Percentiles rank a stretch among this genome's conserved stretches.
These are phyloP conservation scores for Monilinia vaccinii-corymbosi DNA, from an alignment of 2,329 filamentous ascomycete species.

Conservation along the genomic window DNA sequence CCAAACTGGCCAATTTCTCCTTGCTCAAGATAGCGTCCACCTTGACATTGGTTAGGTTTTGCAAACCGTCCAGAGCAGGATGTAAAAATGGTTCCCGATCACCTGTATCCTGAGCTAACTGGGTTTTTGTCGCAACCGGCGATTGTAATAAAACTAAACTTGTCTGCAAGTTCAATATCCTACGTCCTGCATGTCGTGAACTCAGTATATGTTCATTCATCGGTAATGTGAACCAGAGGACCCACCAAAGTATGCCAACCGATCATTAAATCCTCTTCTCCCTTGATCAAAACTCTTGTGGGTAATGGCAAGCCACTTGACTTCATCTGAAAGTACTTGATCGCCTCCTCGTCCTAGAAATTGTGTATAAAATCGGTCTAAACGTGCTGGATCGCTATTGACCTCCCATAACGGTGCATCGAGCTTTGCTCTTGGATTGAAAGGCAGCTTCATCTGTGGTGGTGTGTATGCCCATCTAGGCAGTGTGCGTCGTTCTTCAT, in stretches of 20 bases:
- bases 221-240: conserved; percentile 4
- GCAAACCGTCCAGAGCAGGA: conserved; percentile 60
- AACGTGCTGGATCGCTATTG: conserved; percentile 63
- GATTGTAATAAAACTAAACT: conserved; percentile 51
- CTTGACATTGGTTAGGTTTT: conserved; percentile 56
- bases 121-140: conserved; percentile 24
- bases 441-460: conserved; percentile 57
- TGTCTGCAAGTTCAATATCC: conserved; percentile 49
- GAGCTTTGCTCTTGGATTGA: conserved; percentile 43
- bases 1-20: conserved; percentile 58
- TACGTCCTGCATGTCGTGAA: conserved; percentile 40
- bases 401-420: conserved; percentile 48
- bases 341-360: conserved; percentile 68
- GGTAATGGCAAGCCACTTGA: conserved; percentile 94
- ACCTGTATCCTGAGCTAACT: conserved; percentile 39
- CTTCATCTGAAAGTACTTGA: conserved; percentile 71
- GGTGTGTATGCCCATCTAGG: conserved; percentile 68
- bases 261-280: conserved; percentile 86
- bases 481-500: conserved; percentile 30
- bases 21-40: conserved; percentile 55
- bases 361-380: conserved; percentile 70
- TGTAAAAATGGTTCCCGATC: conserved; percentile 56
- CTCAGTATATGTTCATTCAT: conserved; percentile 15
- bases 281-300: conserved; percentile 99
- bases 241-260: conserved; percentile 79